phyloP scores from a whole-genome alignment of 495 filamentous ascomycete species.

The Penicillium crystallinum region DNA sequence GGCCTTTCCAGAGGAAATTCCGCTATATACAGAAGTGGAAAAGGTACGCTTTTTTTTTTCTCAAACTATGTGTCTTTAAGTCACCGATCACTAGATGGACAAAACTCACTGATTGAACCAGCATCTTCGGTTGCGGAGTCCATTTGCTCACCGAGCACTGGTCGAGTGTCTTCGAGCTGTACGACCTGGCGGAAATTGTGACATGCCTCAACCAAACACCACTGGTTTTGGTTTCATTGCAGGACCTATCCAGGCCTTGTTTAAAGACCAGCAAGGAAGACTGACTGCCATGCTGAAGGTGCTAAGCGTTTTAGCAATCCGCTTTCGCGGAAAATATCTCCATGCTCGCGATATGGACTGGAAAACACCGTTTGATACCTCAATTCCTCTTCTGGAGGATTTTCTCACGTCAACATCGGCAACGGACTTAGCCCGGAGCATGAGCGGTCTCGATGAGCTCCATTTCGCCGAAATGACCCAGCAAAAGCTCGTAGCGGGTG shows the following conservation, averaged over 20 bases:
- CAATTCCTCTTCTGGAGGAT: conserved; percentile 32
- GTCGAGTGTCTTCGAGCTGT: conserved; percentile 23
- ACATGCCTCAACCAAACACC: conserved; percentile 6
- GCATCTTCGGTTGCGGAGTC: conserved; percentile 34
- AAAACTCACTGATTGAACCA: conserved; percentile 3
- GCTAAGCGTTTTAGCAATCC: conserved; percentile 29
- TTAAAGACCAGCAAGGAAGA: conserved; percentile 28
- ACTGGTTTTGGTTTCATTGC: conserved; percentile 38
- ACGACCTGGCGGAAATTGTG: conserved; percentile 9
- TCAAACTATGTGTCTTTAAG: too few species aligned
- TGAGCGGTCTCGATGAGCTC: conserved; percentile 25
- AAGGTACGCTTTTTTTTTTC: conserved; percentile 18
- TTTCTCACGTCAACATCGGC: conserved; percentile 26
- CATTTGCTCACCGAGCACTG: conserved; percentile 38
- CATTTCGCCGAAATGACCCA: conserved; percentile 25
- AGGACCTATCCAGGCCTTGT: conserved; percentile 34
- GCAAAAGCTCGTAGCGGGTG: conserved; percentile 18
- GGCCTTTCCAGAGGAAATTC: conserved; percentile 31
- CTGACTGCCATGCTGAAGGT: conserved; percentile 32
- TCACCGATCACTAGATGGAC: background rate
- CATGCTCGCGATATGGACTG: conserved; percentile 35
- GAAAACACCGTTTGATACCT: conserved; percentile 27
- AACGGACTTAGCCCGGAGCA: conserved; percentile 25
- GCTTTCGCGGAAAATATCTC: conserved; percentile 34
- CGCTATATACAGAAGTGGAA: conserved; percentile 33